Evolutionary conservation across 2,329 filamentous ascomycete species (phyloP).

Genomic region (Davidsoniella eucalypti): DNA sequence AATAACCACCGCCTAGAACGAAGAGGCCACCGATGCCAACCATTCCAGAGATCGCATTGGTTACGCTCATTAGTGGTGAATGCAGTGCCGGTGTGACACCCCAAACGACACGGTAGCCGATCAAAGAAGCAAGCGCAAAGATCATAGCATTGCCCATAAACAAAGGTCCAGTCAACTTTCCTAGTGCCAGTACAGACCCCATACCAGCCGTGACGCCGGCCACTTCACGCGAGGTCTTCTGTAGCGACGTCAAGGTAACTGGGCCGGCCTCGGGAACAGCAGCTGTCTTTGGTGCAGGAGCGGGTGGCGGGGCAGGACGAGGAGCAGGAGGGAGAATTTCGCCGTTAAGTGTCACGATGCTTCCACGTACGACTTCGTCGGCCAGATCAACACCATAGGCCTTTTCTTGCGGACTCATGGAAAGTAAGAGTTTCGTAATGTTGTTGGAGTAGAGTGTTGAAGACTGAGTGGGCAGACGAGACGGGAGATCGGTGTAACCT

Average conservation of each 20-base stretch:
- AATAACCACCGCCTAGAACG: constrained; percentile 67
- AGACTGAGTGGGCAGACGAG: constrained; percentile 71
- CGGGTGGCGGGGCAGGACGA: constrained; percentile 43
- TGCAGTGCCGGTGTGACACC: constrained; percentile 70
- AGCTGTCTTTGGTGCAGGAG: constrained; percentile 16
- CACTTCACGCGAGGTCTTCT: constrained; percentile 63
- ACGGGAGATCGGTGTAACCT: constrained; percentile 78
- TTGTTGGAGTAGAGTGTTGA: constrained; percentile 90
- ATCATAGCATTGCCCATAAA: constrained; percentile 85
- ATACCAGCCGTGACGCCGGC: constrained; percentile 60
- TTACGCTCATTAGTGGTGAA: constrained; percentile 82
- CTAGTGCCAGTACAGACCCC: constrained; percentile 56
- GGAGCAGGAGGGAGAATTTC: constrained; percentile 61
- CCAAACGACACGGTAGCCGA: constrained; percentile 82
- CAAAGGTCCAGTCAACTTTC: constrained; percentile 63
- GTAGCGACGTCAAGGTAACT: constrained; percentile 63
- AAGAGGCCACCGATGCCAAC: constrained; percentile 80
- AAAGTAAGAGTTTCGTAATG: constrained; percentile 74
- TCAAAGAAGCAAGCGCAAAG: constrained; percentile 66
- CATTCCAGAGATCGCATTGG: constrained; percentile 83
- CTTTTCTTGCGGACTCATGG: constrained; percentile 62
- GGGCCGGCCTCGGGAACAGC: constrained; percentile 36
- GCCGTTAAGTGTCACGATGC: constrained; percentile 68
- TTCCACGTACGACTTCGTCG: constrained; percentile 73
- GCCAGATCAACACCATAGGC: constrained; percentile 64